Conservation (phyloP, 371 early-diverging fungal genomes). For the Haplosporangium sp. region DNA sequence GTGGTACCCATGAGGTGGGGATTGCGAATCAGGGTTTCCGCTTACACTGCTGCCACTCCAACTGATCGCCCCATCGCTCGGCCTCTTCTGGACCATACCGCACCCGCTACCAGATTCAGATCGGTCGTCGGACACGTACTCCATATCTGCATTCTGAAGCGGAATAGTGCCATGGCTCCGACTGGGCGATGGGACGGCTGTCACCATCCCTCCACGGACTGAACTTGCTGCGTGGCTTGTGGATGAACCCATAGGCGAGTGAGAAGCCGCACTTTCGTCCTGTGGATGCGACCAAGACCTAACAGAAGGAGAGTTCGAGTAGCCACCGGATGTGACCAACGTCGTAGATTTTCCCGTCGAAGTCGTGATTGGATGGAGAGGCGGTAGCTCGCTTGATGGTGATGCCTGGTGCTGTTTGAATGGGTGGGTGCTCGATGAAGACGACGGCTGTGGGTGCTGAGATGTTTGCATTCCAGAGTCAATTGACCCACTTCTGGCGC, state of each 20-base stretch:
- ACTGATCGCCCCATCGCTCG: constrained; percentile 28
- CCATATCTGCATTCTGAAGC: constrained; percentile 10
- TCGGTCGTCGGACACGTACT: constrained; percentile 30
- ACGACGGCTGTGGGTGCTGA: constrained; percentile 4
- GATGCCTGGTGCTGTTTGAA: neutral
- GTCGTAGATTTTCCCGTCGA: neutral
- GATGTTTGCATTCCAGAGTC: constrained; percentile 8
- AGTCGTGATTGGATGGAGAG: constrained; percentile 18
- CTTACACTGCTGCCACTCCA: constrained; percentile 13
- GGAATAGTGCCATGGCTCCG: neutral
- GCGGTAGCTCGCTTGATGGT: constrained; percentile 16
- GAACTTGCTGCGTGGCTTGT: neutral
- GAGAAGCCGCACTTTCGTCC: constrained; percentile 8
- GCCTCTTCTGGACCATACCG: constrained; percentile 18
- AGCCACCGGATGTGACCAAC: neutral
- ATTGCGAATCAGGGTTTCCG: constrained; percentile 12
- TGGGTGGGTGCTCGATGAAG: neutral
- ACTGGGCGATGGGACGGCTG: constrained; percentile 2
- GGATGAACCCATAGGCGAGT: constrained; percentile 1
- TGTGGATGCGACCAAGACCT: constrained; percentile 13
- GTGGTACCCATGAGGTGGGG: constrained; percentile 4
- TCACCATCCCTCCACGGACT: constrained; percentile 23
- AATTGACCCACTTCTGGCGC: constrained; percentile 9
- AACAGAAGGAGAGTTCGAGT: constrained; percentile 4
- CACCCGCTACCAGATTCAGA: constrained; percentile 7